Evolutionary conservation across 257 asterid genomes (phyloP), one percentile per base, ranked within the genome.

Genomic region (Solanum bukasovii): DNA sequence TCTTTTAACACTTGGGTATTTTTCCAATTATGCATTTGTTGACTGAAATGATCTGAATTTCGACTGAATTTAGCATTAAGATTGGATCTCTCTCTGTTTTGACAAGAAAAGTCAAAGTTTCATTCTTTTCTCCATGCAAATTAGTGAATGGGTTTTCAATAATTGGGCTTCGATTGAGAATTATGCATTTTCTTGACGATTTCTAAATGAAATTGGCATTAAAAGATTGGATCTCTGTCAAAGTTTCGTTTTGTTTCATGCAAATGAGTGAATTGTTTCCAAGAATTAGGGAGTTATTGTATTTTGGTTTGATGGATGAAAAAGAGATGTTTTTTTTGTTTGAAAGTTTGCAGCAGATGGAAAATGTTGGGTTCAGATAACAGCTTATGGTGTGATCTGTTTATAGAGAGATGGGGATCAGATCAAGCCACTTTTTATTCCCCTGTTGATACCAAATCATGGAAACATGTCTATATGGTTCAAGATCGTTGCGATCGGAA

Each of bases 281-380:
- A 40, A 77, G 61, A 77, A n/a, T 40, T 77, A 11, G 84, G 84
- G 52, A 49, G 16, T 40, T 40, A 25, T 40, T 13, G 44, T 77
- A 77, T 6, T 42, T 77, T 75, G 33, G 20, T 75, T 75, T 75
- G 83, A 87, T 63, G 89, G 35, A 87, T 77, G 20, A 71, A 59
- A 86, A 84, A 31, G 33, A 31, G 29, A 65, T 87, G 65, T 20
- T 52, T 18, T 86, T 90, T 18, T 83, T 31, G 33, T 25, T 77
- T 25, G 9, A 56, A 94, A 95, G 98, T 95, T 46, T 96, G 98
- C 95, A 95, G 95, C 93, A 95, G 92, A 88, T 96, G 98, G 98
- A 93, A 91, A 88, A 90, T 84, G 65, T 73, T 95, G 82, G 96
- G 94, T 12, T 92, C 96, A 9, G 96, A 93, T 7, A 86, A 93